These are phyloP conservation scores for Ormosia semicastrata DNA, from an alignment of 306 rosid species.

Conservation along the genomic window DNA sequence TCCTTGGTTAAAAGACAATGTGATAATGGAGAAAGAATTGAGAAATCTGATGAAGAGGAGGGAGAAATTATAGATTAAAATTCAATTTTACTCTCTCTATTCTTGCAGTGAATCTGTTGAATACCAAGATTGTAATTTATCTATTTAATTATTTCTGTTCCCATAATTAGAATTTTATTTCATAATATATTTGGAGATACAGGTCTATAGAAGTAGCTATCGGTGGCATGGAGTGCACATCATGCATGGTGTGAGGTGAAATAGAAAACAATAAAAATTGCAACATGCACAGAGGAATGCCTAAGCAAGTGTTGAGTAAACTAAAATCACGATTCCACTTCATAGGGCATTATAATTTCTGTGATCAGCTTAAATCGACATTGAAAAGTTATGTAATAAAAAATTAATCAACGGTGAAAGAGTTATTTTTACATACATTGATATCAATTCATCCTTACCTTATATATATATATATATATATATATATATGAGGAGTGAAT, in stretches of 20 bases:
- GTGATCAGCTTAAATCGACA: no score
- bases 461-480: no score
- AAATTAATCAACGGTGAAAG: no score
- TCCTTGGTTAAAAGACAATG: background rate
- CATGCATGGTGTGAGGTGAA: background rate
- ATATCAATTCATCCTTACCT: no score
- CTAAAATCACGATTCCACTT: no score
- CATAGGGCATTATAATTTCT: no score
- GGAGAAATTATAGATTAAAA: constrained; percentile 67
- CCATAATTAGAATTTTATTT: background rate
- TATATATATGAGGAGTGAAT: no score
- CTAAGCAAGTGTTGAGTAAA: no score
- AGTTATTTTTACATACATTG: no score
- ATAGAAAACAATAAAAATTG: no score
- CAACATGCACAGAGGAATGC: no score
- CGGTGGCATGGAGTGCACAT: background rate
- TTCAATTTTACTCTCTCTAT: background rate
- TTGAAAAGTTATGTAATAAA: no score
- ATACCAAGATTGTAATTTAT: background rate
- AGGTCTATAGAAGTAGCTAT: background rate
- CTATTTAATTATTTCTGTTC: background rate
- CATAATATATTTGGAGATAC: background rate
- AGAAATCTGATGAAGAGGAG: constrained; percentile 61
- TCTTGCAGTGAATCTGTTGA: constrained; percentile 22
- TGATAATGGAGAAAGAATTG: constrained; percentile 25